phyloP scores from a whole-genome alignment of 2,329 filamentous ascomycete genomes.

The Daldinia sp. region DNA sequence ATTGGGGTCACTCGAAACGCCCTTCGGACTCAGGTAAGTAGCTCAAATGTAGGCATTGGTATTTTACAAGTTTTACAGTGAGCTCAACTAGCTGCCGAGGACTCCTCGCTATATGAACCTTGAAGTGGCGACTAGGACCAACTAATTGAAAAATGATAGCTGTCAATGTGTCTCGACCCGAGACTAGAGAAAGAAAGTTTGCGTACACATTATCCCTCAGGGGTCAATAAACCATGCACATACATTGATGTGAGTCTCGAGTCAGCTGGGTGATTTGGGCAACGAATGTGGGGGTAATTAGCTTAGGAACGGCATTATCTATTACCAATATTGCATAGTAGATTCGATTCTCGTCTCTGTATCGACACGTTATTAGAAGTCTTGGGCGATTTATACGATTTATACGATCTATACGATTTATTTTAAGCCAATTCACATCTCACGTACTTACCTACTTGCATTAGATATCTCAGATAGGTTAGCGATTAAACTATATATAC shows the following conservation, averaged over 20 bases:
- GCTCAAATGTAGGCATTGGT: too few relatives aligned
- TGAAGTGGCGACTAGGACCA: neutral
- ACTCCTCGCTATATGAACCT: neutral
- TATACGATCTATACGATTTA: too few relatives aligned
- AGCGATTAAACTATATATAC: too few relatives aligned
- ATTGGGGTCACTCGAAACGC: too few relatives aligned
- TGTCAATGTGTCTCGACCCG: neutral
- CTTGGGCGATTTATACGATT: too few relatives aligned
- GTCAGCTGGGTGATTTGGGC: neutral
- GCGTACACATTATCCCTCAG: neutral
- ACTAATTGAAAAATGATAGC: neutral
- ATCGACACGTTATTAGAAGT: too few relatives aligned
- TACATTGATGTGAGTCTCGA: constrained; percentile 1
- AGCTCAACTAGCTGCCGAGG: neutral
- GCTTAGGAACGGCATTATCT: neutral
- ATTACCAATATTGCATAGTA: too few relatives aligned
- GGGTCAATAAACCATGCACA: neutral
- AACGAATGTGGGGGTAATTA: neutral
- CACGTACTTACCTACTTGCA: neutral
- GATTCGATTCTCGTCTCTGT: neutral
- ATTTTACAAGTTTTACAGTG: too few relatives aligned
- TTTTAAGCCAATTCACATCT: too few relatives aligned
- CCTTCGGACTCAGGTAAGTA: too few relatives aligned
- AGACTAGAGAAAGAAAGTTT: constrained; percentile 11
- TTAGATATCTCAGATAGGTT: too few relatives aligned